A percentile compares a stretch with the other conserved stretches of the same genome.
Evolutionary conservation across 2,329 filamentous ascomycete genomes (phyloP).

Genomic region (Ambrosiella beaveri): DNA sequence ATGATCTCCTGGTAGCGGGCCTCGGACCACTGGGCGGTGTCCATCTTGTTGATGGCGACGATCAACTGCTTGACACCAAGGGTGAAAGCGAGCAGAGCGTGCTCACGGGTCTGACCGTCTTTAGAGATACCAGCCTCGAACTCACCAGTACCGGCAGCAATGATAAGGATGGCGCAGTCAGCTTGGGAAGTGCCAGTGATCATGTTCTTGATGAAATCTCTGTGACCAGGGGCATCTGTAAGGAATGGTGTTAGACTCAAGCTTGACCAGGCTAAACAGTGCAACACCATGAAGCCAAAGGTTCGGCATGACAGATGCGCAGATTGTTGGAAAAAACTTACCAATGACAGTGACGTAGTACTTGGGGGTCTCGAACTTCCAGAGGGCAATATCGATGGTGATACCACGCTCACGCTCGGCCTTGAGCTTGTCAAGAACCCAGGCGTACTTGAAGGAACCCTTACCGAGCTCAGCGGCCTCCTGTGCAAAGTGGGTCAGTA

Average conservation of each 20-base stretch:
- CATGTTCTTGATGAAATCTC: conserved; percentile 99
- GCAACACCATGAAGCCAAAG: background rate
- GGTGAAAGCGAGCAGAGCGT: conserved; percentile 99
- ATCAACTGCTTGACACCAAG: conserved; percentile 99
- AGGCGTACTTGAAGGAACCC: conserved; percentile 99
- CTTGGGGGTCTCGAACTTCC: conserved; percentile 99
- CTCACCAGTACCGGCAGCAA: conserved; percentile 99
- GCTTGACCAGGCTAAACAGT: conserved; percentile 1
- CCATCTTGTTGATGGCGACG: conserved; percentile 99
- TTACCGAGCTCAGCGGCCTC: conserved; percentile 98
- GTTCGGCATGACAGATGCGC: too few relatives aligned
- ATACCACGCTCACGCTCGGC: conserved; percentile 99
- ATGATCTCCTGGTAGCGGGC: conserved; percentile 95
- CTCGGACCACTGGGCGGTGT: conserved; percentile 98
- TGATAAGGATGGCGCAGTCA: conserved; percentile 99
- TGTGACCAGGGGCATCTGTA: conserved; percentile 88
- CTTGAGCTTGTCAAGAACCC: conserved; percentile 99
- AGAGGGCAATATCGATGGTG: conserved; percentile 99
- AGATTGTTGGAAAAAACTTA: conserved; percentile 27
- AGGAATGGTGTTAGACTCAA: background rate
- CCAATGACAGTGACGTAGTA: conserved; percentile 97
- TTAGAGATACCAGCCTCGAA: conserved; percentile 99
- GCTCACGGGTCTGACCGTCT: conserved; percentile 99
- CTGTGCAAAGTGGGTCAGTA: conserved; percentile 28
- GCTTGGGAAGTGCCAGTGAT: conserved; percentile 99